Base-by-base conservation (phyloP, 768 basidiomycete species). In the Leccinum longicurvipes region DNA sequence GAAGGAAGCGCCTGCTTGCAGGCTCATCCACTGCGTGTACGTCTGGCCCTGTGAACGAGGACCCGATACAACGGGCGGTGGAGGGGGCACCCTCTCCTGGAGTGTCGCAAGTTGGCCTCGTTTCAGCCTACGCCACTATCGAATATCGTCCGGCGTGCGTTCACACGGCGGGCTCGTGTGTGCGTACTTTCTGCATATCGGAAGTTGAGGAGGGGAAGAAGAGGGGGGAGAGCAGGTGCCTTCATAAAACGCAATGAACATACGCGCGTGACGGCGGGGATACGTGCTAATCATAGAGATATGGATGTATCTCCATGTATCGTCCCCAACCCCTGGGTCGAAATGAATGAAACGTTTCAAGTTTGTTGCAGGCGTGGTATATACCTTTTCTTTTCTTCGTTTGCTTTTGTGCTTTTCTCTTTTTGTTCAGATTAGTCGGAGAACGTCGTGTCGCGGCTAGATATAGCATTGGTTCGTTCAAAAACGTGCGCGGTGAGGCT, bases 81-180 rank as follows among this genome's bases (percentile, higher is more conserved):
- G 19, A 41, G 39, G 39, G 39, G 19, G 39, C 10, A 19, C 11
- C 19, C 36, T n/a, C 4, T 39, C n/a, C 36, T n/a, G n/a, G 39
- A 19, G 19, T 19, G 39, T 41, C 39, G 39, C 39, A 41, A 41
- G 19, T 41, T 41, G 19, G 39, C 39, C 39, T 41, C 52, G 55
- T 59, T 57, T 60, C 55, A 60, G 53, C 32, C 3, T 36, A 25
- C 54, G 64, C 65, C 55, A 61, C 60, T 34, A 57, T 61, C 59
- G 44, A 29, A 36, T 39, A 28, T 50, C 34, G 56, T 54, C 17
- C 50, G 48, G 55, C 12, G 23, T n/a, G 53, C 24, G 34, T 67
- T 67, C 67, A 53, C 65, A 67, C 68, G 64, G 47, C 27, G 62
- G 50, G 53, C 53, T 53, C 55, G 59, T 56, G 49, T 41, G 47